phyloP scores from a whole-genome alignment of 2,329 filamentous ascomycete genomes.

The Penicillium nordicum region DNA sequence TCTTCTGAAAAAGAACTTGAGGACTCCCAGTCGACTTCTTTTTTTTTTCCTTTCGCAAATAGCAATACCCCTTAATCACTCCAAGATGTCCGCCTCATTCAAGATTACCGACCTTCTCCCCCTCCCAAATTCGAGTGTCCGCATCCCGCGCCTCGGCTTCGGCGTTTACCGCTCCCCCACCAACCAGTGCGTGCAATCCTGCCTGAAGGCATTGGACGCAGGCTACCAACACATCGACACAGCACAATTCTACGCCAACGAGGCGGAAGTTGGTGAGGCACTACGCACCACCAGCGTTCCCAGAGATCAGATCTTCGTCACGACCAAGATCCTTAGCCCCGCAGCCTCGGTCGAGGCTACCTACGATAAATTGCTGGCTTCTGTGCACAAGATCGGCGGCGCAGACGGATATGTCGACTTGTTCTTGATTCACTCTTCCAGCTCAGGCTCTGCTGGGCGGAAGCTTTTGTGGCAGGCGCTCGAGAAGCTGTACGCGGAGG shows the following conservation, averaged over 20 bases:
- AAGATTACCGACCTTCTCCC: slow-evolving; percentile 49
- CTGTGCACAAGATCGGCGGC: slow-evolving; percentile 60
- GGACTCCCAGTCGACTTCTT: background rate
- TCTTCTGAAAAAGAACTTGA: background rate
- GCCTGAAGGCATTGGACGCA: slow-evolving; percentile 52
- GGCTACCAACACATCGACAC: slow-evolving; percentile 57
- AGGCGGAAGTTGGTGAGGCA: slow-evolving; percentile 63
- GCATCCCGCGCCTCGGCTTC: slow-evolving; percentile 66
- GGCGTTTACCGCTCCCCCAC: slow-evolving; percentile 64
- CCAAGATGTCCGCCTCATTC: slow-evolving; percentile 37
- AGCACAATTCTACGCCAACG: slow-evolving; percentile 69
- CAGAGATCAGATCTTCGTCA: slow-evolving; percentile 60
- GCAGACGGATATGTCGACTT: slow-evolving; percentile 65
- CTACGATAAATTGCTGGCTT: slow-evolving; percentile 58
- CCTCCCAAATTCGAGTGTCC: slow-evolving; percentile 49
- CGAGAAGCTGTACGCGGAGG: slow-evolving; percentile 59
- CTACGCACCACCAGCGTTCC: slow-evolving; percentile 55
- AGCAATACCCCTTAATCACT: background rate
- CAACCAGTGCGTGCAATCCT: slow-evolving; percentile 56
- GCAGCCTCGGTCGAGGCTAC: slow-evolving; percentile 55
- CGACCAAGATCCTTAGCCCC: slow-evolving; percentile 64
- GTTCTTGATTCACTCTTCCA: slow-evolving; percentile 66
- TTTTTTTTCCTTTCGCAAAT: slow-evolving; percentile 1
- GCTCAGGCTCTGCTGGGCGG: slow-evolving; percentile 52
- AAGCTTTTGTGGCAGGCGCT: slow-evolving; percentile 65